Evolutionary conservation across 2,329 filamentous ascomycete genomes (phyloP).

Genomic region (Hymenoscyphus linearis): DNA sequence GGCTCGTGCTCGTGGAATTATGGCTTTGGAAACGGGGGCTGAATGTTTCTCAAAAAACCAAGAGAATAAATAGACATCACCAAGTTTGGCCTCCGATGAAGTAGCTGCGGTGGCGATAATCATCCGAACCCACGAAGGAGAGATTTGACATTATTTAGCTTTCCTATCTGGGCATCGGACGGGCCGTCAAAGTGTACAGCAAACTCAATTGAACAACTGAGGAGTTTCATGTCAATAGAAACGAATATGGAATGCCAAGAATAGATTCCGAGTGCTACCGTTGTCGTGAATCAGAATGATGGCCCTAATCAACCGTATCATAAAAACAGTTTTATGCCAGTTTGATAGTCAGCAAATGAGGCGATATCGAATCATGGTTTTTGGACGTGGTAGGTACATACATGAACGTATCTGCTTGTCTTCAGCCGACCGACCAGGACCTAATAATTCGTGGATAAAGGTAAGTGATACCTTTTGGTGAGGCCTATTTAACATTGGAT

Average conservation of each 20-base stretch:
- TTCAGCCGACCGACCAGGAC: not conserved
- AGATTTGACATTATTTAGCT: no score
- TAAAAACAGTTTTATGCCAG: not conserved
- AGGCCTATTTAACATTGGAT: not conserved
- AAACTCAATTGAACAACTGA: not conserved
- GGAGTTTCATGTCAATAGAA: not conserved
- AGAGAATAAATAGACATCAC: not conserved
- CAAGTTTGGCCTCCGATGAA: not conserved
- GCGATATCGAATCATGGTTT: not conserved
- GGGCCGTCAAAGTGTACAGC: not conserved
- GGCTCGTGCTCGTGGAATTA: not conserved
- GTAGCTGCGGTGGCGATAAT: no score
- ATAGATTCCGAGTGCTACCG: not conserved
- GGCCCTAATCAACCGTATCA: not conserved
- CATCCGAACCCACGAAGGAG: no score
- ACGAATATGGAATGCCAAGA: not conserved
- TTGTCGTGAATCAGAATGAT: not conserved
- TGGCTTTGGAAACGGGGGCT: not conserved
- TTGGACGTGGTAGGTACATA: not conserved
- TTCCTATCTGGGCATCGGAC: no score
- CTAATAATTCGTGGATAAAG: not conserved
- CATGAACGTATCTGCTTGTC: not conserved
- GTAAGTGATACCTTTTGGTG: not conserved
- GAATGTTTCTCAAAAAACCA: not conserved
- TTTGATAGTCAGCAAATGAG: not conserved